Conservation (phyloP, 768 basidiomycete species). For the Mrakia gelida region DNA sequence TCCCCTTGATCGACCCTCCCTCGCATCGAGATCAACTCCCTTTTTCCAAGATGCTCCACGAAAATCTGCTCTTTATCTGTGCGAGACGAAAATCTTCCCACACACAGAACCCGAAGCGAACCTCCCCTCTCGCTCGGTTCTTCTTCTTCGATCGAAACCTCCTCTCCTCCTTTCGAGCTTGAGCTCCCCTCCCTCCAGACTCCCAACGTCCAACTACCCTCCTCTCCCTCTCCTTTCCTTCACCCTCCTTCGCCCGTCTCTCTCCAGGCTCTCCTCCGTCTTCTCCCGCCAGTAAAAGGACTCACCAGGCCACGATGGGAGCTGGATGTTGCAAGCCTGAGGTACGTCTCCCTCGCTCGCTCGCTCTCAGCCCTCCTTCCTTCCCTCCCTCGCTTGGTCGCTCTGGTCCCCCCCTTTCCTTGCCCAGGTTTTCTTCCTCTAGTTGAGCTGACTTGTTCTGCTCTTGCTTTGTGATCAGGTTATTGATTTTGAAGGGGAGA, state of each 20-base stretch:
- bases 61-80: no score
- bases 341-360: constrained; percentile 40
- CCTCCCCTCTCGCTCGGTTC: no score
- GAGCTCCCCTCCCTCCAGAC: not conserved
- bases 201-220: not conserved
- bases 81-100: no score
- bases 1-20: no score
- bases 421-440: no score
- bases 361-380: not conserved
- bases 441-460: not conserved
- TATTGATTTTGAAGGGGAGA: constrained; percentile 78
- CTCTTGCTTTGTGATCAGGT: constrained; percentile 48
- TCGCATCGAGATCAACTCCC: no score
- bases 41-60: no score
- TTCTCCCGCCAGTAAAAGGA: no score
- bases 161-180: not conserved
- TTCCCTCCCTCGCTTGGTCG: not conserved
- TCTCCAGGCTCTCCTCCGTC: no score
- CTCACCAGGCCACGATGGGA: constrained; percentile 54
- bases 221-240: not conserved
- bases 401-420: constrained; percentile 16
- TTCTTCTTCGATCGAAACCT: no score
- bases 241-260: not conserved
- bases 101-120: no score
- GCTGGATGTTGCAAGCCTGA: constrained; percentile 78